Conservation (phyloP, 441 rosid genomes). For the Eruca vesicaria region DNA sequence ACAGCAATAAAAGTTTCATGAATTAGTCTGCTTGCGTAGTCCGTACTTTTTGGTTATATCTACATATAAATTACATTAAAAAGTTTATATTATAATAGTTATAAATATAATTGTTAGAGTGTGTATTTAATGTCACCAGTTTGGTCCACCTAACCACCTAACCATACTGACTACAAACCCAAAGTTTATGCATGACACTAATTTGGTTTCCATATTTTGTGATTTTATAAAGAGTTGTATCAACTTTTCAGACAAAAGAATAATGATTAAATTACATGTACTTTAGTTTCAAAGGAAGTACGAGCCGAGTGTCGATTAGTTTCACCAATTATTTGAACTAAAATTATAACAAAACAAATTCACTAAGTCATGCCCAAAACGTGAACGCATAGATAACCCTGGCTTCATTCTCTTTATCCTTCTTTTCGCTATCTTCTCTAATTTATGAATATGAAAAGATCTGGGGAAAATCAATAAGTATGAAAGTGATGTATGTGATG, state of each 20-base stretch:
- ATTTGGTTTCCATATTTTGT: constrained; percentile 1
- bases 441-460: constrained; percentile 1
- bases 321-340: constrained; percentile 4
- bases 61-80: not conserved
- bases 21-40: not conserved
- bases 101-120: not conserved
- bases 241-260: not conserved
- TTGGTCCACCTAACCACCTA: constrained; percentile 32
- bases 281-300: not conserved
- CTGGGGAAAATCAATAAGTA: not conserved
- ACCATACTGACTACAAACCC: constrained; percentile 9
- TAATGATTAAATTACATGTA: not conserved
- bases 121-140: constrained; percentile 23
- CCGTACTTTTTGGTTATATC: not conserved
- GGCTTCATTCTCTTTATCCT: constrained; percentile 15
- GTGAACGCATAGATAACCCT: constrained; percentile 14
- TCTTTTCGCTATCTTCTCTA: constrained; percentile 16
- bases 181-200: not conserved
- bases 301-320: not conserved
- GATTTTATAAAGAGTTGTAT: not conserved
- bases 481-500: constrained; percentile 13
- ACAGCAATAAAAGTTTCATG: not conserved
- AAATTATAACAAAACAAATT: not conserved
- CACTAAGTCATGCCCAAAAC: constrained; percentile 32
- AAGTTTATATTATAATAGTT: not conserved